Evolutionary conservation across 23 red algal species (phyloP).

Genomic region (Porphyridium purpureum): DNA sequence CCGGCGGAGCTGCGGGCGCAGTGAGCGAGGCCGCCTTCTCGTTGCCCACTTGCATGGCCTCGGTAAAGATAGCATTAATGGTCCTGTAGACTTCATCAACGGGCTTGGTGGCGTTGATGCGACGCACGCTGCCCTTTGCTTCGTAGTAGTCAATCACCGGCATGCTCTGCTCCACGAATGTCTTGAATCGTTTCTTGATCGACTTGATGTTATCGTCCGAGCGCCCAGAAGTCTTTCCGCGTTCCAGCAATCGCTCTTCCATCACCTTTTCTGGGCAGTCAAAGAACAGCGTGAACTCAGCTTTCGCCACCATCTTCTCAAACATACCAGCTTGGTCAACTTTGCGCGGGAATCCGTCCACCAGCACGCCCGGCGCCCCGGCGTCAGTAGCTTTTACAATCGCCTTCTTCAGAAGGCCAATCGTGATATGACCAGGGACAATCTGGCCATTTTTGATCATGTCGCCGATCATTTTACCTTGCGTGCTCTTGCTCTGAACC

Average conservation of each 20-base stretch:
- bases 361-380: constrained; percentile 57
- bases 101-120: constrained; percentile 52
- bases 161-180: constrained; percentile 76
- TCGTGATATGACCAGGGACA: constrained; percentile 82
- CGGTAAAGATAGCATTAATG: not conserved
- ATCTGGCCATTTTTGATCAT: constrained; percentile 96
- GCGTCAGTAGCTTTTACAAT: constrained; percentile 17
- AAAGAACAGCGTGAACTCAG: constrained; percentile 96
- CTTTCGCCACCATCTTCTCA: constrained; percentile 51
- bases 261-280: constrained; percentile 93
- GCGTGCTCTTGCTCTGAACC: constrained; percentile 19
- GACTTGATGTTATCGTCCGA: constrained; percentile 70
- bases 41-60: no score
- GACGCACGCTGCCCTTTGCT: constrained; percentile 59
- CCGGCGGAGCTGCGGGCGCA: no score
- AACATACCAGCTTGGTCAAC: constrained; percentile 80
- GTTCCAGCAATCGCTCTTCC: constrained; percentile 61
- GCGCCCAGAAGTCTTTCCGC: constrained; percentile 65
- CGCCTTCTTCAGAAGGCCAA: constrained; percentile 47
- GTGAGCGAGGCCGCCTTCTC: no score
- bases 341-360: constrained; percentile 95
- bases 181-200: constrained; percentile 90
- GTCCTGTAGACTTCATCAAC: constrained; percentile 35
- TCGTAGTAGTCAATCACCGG: constrained; percentile 88
- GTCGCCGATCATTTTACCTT: constrained; percentile 75